Evolutionary conservation across 371 early-diverging fungal species (phyloP).

Genomic region (Parasitella parasitica): DNA sequence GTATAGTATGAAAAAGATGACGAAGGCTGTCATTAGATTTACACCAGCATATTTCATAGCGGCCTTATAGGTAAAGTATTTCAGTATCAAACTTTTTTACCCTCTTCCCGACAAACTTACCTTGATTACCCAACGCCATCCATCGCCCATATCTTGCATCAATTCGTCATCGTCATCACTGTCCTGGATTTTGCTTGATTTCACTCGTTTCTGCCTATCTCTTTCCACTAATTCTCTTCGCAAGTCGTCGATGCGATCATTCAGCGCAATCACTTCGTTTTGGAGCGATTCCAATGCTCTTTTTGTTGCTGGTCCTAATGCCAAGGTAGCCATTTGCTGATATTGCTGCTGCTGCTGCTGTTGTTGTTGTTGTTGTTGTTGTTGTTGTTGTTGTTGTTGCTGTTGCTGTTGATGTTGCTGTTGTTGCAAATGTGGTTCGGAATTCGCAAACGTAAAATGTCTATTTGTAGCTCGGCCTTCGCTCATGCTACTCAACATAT

Average conservation of each 20-base stretch:
- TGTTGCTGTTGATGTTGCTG: neutral
- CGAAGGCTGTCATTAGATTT: constrained; percentile 33
- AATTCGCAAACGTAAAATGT: neutral
- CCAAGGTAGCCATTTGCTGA: constrained; percentile 3
- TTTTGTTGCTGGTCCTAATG: constrained; percentile 46
- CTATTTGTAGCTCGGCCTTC: neutral
- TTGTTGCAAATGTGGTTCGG: constrained; percentile 1
- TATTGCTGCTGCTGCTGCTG: neutral
- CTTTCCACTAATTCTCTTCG: constrained; percentile 36
- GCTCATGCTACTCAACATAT: neutral
- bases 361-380: neutral
- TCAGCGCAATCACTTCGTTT: constrained; percentile 45
- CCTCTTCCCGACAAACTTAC: constrained; percentile 8
- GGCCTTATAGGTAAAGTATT: constrained; percentile 25
- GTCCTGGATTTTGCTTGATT: constrained; percentile 7
- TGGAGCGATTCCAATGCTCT: constrained; percentile 49
- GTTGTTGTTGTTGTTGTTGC: neutral
- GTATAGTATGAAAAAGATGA: constrained; percentile 36
- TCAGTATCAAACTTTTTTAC: neutral
- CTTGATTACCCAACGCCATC: constrained; percentile 43
- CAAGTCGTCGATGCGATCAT: constrained; percentile 49
- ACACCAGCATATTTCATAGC: constrained; percentile 43
- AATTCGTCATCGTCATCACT: constrained; percentile 7
- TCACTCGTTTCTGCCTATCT: constrained; percentile 19
- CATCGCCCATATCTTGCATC: constrained; percentile 8